Evolutionary conservation across 257 asterid genomes (phyloP), one percentile per base, ranked within the genome.

Genomic region (Gardenia jasminoides): DNA sequence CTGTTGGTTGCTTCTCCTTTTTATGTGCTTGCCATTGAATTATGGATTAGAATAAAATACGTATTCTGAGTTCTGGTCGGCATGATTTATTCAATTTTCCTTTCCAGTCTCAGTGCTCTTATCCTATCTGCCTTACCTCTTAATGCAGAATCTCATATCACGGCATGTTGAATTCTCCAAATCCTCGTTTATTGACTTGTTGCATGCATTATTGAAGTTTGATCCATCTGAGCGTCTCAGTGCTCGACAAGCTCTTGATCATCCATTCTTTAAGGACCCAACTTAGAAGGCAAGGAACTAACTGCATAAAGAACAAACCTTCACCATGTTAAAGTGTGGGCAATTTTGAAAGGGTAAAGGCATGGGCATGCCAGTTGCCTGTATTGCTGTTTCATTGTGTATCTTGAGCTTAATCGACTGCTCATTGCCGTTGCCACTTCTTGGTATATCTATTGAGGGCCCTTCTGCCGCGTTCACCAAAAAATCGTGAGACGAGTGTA

Each of bases 141-240:
- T 72, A 74, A 22, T 83, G 89, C 92, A 92, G 97, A 86, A 84
- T 67, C 86, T 89, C 6, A 77, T 92, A 31, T 87, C 90, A 12
- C 83, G 83, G 75, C 87, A 85, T 72, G 88, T 81, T 0, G 82
- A 75, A 61, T 87, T 84, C 67, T 81, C 92, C 0, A 81, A 84
- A 77, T 84, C 85, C 26, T 78, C 86, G 33, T 87, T 92, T 2
- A 74, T 87, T 7, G 84, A 89, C 87, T 83, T 92, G 90, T 78
- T 92, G 82, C 81, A 88, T 28, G 89, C 94, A 26, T 48, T 92
- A 72, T 83, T 92, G 78, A 86, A 89, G 89, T 90, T 84, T 70
- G 97, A 92, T 74, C 93, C 95, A 15, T 80, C 85, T 2, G 87
- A 89, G 67, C 95, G 97, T 15, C 89, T 90, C 39, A 88, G 91